Evolutionary conservation across 73 alveolate genomes (phyloP).

Genomic region (Urostyla sp.): DNA sequence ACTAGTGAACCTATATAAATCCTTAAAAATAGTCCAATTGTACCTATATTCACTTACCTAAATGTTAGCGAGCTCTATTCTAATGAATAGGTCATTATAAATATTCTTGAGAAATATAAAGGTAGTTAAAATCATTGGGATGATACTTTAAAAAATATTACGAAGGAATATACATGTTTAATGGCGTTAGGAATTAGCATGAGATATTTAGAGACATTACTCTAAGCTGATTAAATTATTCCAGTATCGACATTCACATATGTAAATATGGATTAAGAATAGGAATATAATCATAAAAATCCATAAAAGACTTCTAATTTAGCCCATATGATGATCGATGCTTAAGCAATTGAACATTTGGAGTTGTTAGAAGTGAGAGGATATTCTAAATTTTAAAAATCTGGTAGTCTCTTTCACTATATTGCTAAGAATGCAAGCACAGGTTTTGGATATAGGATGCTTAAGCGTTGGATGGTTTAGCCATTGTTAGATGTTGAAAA

Average conservation of each 20-base stretch:
- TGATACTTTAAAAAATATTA: not conserved
- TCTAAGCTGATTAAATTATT: slow-evolving; percentile 77
- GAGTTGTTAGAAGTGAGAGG: slow-evolving; percentile 84
- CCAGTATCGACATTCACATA: slow-evolving; percentile 79
- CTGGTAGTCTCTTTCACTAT: slow-evolving; percentile 70
- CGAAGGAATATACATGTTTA: slow-evolving; percentile 59
- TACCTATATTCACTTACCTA: slow-evolving; percentile 39
- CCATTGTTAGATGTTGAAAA: slow-evolving; percentile 72
- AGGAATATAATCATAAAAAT: slow-evolving; percentile 47
- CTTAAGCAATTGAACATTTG: slow-evolving; percentile 86
- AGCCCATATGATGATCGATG: slow-evolving; percentile 75
- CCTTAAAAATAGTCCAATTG: slow-evolving; percentile 29
- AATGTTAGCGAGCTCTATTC: slow-evolving; percentile 25
- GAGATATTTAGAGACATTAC: slow-evolving; percentile 73
- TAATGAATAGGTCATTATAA: slow-evolving; percentile 22
- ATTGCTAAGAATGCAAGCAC: slow-evolving; percentile 64
- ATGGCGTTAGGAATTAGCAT: slow-evolving; percentile 74
- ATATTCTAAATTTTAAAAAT: slow-evolving; percentile 52
- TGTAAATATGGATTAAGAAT: no score
- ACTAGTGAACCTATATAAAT: slow-evolving; percentile 30
- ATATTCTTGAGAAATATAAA: slow-evolving; percentile 66
- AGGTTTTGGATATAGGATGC: slow-evolving; percentile 79
- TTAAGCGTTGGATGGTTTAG: slow-evolving; percentile 78
- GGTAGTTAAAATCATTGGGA: slow-evolving; percentile 23
- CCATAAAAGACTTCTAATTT: not conserved